phyloP scores from a whole-genome alignment of 2,329 filamentous ascomycete species.

The Dothiorella sarmentorum region DNA sequence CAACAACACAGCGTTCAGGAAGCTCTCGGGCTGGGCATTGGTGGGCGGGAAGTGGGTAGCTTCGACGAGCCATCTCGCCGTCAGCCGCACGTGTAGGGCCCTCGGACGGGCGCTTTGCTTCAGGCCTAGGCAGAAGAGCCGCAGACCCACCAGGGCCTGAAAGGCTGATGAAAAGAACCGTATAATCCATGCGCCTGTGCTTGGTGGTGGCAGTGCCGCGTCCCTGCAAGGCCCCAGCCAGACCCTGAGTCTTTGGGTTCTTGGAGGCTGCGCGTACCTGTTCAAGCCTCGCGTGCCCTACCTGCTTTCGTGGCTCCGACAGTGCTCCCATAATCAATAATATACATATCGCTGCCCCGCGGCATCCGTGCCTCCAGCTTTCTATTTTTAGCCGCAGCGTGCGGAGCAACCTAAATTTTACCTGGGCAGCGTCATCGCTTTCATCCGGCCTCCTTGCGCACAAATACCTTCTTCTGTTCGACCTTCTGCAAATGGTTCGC shows the following conservation, averaged over 20 bases:
- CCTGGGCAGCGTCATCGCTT: background rate
- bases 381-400: constrained; percentile 9
- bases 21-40: background rate
- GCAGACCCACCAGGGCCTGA: constrained; percentile 10
- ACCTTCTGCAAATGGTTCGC: background rate
- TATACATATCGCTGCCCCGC: constrained; percentile 1
- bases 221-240: no score
- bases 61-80: background rate
- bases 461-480: background rate
- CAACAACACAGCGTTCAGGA: background rate
- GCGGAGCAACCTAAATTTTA: constrained; percentile 13
- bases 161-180: constrained; percentile 2
- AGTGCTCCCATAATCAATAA: background rate
- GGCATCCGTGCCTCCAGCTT: background rate
- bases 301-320: background rate
- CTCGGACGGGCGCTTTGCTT: background rate
- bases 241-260: background rate
- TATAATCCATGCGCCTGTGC: background rate
- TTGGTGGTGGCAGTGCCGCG: constrained; percentile 9
- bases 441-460: background rate
- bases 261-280: no score
- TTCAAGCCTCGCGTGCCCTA: background rate
- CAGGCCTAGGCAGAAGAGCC: constrained; percentile 11
- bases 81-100: constrained; percentile 11
- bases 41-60: constrained; percentile 1